Percentiles rank a stretch among this genome's conserved stretches.
These are phyloP conservation scores for Pestalotiopsis sp. DNA, from an alignment of 2,329 filamentous ascomycete species.

Conservation along the genomic window DNA sequence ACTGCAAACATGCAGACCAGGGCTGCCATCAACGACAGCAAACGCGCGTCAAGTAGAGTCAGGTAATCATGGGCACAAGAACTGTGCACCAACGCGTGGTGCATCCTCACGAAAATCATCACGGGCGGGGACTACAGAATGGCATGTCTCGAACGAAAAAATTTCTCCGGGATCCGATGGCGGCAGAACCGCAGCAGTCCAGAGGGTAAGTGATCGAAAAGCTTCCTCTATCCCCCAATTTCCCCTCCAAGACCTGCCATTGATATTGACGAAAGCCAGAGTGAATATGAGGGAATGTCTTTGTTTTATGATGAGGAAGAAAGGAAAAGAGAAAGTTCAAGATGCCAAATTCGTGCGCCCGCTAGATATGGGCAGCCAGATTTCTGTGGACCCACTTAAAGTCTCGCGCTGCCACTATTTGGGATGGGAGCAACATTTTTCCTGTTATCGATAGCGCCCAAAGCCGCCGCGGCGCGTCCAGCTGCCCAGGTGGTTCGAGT, in stretches of 20 bases:
- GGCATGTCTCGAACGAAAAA: constrained; percentile 37
- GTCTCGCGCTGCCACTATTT: background rate
- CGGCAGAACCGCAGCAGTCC: constrained; percentile 38
- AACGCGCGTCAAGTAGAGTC: too few species aligned
- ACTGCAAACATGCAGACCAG: too few species aligned
- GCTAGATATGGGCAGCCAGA: background rate
- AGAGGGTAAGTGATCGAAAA: constrained; percentile 61
- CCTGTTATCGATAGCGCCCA: constrained; percentile 2
- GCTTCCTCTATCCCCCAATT: constrained; percentile 66
- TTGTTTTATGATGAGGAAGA: constrained; percentile 42
- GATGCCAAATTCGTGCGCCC: background rate
- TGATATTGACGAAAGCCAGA: constrained; percentile 59
- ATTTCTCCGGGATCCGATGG: constrained; percentile 38
- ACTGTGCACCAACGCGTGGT: too few species aligned
- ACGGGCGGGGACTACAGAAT: background rate
- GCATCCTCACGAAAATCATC: too few species aligned
- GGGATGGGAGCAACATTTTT: constrained; percentile 3
- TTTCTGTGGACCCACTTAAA: background rate
- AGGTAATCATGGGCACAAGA: too few species aligned
- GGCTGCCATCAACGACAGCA: too few species aligned
- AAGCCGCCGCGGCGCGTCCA: too few species aligned
- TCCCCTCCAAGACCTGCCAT: constrained; percentile 67
- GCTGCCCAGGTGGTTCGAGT: too few species aligned
- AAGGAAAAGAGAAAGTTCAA: constrained; percentile 7
- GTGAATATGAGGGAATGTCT: constrained; percentile 64